Conservation (phyloP, 768 basidiomycete genomes). For the Hypholoma sublateritium region DNA sequence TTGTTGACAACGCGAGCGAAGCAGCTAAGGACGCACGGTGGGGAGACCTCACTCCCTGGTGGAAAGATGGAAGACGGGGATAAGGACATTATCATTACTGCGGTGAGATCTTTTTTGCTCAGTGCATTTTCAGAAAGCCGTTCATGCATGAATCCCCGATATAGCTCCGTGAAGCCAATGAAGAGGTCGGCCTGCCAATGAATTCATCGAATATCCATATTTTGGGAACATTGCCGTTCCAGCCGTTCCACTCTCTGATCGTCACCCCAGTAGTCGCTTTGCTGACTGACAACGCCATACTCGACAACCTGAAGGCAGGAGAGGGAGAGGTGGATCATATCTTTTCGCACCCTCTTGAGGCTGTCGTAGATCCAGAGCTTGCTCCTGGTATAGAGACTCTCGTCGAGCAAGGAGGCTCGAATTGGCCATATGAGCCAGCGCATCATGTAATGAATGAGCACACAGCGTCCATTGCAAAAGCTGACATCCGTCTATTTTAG, state of each 20-base stretch:
- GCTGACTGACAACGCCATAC: conserved; percentile 48
- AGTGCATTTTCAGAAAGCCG: not conserved
- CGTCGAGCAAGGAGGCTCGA: conserved; percentile 49
- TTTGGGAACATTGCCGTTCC: conserved; percentile 60
- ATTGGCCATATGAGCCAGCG: conserved; percentile 73
- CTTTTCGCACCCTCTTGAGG: conserved; percentile 74
- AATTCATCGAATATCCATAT: conserved; percentile 53
- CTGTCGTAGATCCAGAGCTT: conserved; percentile 58
- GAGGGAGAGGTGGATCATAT: conserved; percentile 71
- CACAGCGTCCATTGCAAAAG: not conserved
- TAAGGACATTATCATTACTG: conserved; percentile 60
- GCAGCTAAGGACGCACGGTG: conserved; percentile 64
- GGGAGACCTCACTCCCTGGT: conserved; percentile 80
- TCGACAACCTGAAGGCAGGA: conserved; percentile 49
- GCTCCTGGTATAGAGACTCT: conserved; percentile 39
- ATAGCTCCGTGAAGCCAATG: conserved; percentile 62
- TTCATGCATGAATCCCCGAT: not conserved
- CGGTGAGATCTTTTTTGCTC: conserved; percentile 47
- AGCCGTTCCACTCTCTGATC: conserved; percentile 59
- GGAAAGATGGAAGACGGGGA: conserved; percentile 75
- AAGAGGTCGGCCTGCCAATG: conserved; percentile 73
- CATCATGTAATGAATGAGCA: conserved; percentile 51
- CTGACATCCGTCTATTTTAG: conserved; percentile 29
- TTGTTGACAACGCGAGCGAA: conserved; percentile 82
- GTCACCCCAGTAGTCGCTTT: conserved; percentile 78